Evolutionary conservation across 2,329 filamentous ascomycete species (phyloP), one percentile per base, ranked within the genome.

Genomic region (Trichophyton benhamiae): DNA sequence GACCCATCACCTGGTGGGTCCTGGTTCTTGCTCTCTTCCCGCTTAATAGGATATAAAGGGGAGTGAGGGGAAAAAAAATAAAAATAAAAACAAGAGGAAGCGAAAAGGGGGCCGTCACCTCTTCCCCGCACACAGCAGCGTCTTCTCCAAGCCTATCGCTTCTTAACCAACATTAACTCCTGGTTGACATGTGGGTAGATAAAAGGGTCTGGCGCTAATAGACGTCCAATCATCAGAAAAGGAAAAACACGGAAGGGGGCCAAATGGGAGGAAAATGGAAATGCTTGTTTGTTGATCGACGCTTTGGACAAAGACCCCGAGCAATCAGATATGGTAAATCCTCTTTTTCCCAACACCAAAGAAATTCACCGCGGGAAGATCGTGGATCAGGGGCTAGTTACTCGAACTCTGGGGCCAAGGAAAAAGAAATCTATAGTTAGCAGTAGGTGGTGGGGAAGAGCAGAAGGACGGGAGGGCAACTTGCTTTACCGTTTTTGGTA

Each of bases 231-330:
- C 49, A 55, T 6, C 1, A 11, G 33, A 9, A 9, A 33, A n/a
- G 30, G 41, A n/a, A 55, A 55, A 33, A 55, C 49, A 55, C 25
- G 49, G 49, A 36, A 55, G 25, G 49, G 49, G 49, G 49, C 49
- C 49, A 55, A 55, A 55, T 55, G 49, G 49, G 13, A 55, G 33
- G 33, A 36, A 55, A 6, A 9, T 55, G 49, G 33, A 55, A 33
- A 33, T 55, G 49, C 25, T 17, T 55, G 49, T 55, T 55, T 55
- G 49, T 36, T 55, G 49, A 55, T 55, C 49, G 33, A 55, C 25
- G 8, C 13, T 20, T 7, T 27, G 49, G 17, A 55, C 49, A 55
- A 55, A 55, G 49, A 55, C 22, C 17, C 11, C 25, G 48, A 15
- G 36, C 27, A 20, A 55, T 55, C 27, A 55, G 27, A 17, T 55